These are phyloP conservation scores for Aureobasidium subglaciale DNA, from an alignment of 2,329 filamentous ascomycete species.

Conservation along the genomic window DNA sequence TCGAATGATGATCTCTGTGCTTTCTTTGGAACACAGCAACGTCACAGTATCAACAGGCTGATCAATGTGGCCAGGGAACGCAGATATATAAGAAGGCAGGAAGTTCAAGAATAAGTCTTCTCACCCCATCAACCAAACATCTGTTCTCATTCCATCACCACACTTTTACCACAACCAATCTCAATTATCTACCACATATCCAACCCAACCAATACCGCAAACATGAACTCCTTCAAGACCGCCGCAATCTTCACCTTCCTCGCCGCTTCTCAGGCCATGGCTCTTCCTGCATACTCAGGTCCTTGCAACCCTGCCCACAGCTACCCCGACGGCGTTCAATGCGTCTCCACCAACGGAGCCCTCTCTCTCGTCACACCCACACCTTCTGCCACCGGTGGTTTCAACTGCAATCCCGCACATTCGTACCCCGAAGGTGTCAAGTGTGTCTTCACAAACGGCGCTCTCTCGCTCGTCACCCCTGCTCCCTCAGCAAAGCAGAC, in stretches of 20 bases:
- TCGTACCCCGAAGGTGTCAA: neutral
- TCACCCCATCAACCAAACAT: neutral
- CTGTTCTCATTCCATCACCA: neutral
- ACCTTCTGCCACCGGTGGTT: neutral
- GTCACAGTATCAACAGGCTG: neutral
- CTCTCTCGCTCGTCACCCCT: slow-evolving; percentile 6
- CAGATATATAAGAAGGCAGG: slow-evolving; percentile 2
- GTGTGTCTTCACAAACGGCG: neutral
- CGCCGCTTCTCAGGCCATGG: slow-evolving; percentile 6
- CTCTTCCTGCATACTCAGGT: neutral
- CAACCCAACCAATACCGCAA: neutral
- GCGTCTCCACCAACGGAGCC: slow-evolving; percentile 14
- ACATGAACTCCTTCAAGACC: slow-evolving; percentile 14
- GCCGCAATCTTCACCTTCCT: slow-evolving; percentile 12
- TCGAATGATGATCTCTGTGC: neutral
- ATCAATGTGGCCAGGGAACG: neutral
- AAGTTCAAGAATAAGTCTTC: neutral
- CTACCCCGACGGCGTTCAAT: neutral
- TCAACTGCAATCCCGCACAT: neutral
- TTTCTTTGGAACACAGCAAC: slow-evolving; percentile 13
- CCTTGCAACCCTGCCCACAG: slow-evolving; percentile 4
- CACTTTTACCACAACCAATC: neutral
- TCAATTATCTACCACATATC: neutral
- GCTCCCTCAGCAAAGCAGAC: neutral
- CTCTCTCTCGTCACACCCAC: slow-evolving; percentile 19